phyloP scores from a whole-genome alignment of 352 stramenopile genomes.

The Phytopythium sindhum region DNA sequence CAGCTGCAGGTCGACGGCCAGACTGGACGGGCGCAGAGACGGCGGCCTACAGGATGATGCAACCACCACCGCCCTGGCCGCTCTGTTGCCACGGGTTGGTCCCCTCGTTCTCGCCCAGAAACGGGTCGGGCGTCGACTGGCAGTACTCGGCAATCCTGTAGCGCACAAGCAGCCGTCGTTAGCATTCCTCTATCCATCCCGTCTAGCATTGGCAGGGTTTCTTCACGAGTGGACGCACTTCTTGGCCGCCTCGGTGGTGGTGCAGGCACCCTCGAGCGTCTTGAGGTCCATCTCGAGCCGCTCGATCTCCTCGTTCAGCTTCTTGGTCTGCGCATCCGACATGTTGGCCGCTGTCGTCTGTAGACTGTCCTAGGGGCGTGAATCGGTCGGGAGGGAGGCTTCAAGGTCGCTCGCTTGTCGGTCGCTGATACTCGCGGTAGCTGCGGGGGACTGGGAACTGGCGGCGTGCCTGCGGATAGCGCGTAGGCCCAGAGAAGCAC shows the following conservation, averaged over 20 bases:
- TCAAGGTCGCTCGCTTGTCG: too few species aligned
- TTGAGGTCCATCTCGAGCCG: conserved; percentile 77
- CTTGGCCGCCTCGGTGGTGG: conserved; percentile 73
- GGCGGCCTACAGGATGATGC: conserved; percentile 49
- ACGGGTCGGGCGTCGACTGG: conserved; percentile 64
- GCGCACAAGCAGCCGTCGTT: neutral
- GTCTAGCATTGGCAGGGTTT: neutral
- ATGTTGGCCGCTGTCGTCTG: too few species aligned
- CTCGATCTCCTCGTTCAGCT: conserved; percentile 76
- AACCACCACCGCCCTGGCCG: conserved; percentile 57
- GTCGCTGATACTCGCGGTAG: too few species aligned
- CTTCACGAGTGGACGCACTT: conserved; percentile 57
- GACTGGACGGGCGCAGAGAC: too few species aligned
- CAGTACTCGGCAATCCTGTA: conserved; percentile 70
- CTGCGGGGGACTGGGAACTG: neutral
- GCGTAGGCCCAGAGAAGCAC: neutral
- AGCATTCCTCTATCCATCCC: neutral
- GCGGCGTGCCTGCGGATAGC: too few species aligned
- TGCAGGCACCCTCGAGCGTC: conserved; percentile 72
- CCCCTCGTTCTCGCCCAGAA: conserved; percentile 72
- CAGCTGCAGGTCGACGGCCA: too few species aligned
- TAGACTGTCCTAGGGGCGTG: too few species aligned
- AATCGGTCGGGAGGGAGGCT: too few species aligned
- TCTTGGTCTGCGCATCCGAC: conserved; percentile 70
- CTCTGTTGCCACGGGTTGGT: conserved; percentile 73